phyloP scores from a whole-genome alignment of 2,329 filamentous ascomycete genomes.

The Immersiporthe knoxdaviesiana region DNA sequence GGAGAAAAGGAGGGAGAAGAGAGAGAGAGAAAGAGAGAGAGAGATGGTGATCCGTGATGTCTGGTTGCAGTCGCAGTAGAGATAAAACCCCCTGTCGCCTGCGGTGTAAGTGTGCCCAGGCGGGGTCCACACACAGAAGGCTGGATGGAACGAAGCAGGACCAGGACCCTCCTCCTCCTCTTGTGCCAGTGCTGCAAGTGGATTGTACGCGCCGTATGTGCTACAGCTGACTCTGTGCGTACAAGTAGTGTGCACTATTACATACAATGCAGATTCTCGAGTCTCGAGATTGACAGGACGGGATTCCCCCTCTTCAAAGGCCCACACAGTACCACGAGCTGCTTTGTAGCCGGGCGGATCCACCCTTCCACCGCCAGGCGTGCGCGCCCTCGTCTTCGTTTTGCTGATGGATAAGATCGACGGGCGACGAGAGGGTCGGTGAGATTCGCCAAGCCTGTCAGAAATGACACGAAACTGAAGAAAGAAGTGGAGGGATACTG shows the following conservation, averaged over 20 bases:
- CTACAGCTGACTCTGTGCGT: background rate
- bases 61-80: conserved; percentile 12
- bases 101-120: conserved; percentile 16
- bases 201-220: background rate
- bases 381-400: background rate
- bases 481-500: background rate
- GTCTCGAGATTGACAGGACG: conserved; percentile 12
- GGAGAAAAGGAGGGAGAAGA: background rate
- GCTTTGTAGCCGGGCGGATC: background rate
- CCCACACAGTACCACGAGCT: background rate
- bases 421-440: background rate
- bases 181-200: background rate
- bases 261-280: conserved; percentile 2
- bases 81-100: conserved; percentile 11
- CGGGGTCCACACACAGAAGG: background rate
- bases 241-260: background rate
- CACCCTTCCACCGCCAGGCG: conserved; percentile 11
- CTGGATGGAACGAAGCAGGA: conserved; percentile 6
- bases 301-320: background rate
- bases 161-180: background rate
- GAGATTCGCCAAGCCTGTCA: conserved; percentile 1
- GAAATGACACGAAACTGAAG: conserved; percentile 4
- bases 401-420: conserved; percentile 11
- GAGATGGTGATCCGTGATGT: conserved; percentile 20
- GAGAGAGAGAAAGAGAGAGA: conserved; percentile 6